These are phyloP conservation scores for Monosporascus sp. DNA, from an alignment of 2,329 filamentous ascomycete genomes.

Conservation along the genomic window DNA sequence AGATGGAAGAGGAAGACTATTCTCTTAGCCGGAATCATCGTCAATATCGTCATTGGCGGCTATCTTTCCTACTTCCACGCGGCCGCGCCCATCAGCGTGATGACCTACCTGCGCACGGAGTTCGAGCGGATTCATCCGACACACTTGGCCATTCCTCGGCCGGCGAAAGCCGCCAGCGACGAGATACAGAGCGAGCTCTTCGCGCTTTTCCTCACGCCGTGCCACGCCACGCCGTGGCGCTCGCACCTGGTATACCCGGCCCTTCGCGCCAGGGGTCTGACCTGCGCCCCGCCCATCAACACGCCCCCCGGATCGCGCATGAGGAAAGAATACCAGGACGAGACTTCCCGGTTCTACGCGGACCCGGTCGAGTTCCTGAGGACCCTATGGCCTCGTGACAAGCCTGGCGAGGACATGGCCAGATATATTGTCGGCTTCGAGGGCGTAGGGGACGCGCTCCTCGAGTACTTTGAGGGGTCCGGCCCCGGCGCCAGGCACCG, in stretches of 20 bases:
- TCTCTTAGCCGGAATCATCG: conserved; percentile 51
- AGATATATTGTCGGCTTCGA: conserved; percentile 58
- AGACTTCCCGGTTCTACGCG: conserved; percentile 86
- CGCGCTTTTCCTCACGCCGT: conserved; percentile 86
- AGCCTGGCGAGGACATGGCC: conserved; percentile 36
- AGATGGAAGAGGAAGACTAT: conserved; percentile 47
- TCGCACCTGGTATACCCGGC: conserved; percentile 73
- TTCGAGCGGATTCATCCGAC: conserved; percentile 56
- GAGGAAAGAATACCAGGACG: conserved; percentile 70
- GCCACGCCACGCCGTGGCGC: conserved; percentile 94
- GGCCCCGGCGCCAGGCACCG: conserved; percentile 34
- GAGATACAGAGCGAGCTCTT: conserved; percentile 44
- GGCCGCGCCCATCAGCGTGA: conserved; percentile 68
- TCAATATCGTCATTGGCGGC: conserved; percentile 65
- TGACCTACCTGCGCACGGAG: conserved; percentile 68
- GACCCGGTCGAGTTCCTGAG: conserved; percentile 54
- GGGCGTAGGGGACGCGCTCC: conserved; percentile 45
- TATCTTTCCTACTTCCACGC: conserved; percentile 78
- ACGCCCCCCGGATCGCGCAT: conserved; percentile 52
- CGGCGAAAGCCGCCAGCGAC: conserved; percentile 19
- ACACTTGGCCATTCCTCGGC: conserved; percentile 25
- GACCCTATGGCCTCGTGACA: conserved; percentile 38
- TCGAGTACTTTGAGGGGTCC: conserved; percentile 36
- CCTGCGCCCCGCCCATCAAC: conserved; percentile 82
- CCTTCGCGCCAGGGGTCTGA: conserved; percentile 76